These are phyloP conservation scores for Rubus idaeus DNA, from an alignment of 306 rosid species.

Conservation along the genomic window DNA sequence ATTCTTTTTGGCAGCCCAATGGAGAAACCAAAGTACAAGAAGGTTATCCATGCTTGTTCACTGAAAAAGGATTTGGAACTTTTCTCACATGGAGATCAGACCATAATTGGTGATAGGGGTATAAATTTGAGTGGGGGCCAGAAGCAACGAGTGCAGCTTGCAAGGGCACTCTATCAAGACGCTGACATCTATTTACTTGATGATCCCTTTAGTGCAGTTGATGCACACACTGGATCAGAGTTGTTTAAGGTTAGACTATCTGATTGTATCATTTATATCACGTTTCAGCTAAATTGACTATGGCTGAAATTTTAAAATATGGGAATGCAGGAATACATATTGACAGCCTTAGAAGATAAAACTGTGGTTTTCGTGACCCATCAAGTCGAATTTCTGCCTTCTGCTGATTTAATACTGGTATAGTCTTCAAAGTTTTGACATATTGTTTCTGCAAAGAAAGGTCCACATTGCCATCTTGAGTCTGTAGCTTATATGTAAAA, in stretches of 20 bases:
- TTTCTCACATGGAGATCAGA: conserved; percentile 88
- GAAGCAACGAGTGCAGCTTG: conserved; percentile 96
- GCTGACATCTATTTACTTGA: conserved; percentile 92
- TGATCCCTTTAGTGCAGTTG: conserved; percentile 99
- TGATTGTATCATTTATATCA: conserved; percentile 12
- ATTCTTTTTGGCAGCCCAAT: conserved; percentile 80
- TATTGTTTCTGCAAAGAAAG: conserved; percentile 21
- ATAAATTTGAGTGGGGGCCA: conserved; percentile 96
- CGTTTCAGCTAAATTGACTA: conserved; percentile 29
- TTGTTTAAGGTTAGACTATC: conserved; percentile 65
- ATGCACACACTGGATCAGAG: conserved; percentile 89
- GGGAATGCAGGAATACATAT: conserved; percentile 86
- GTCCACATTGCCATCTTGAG: conserved; percentile 15
- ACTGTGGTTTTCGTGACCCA: conserved; percentile 94
- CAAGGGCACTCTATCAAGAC: conserved; percentile 90
- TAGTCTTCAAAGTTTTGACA: conserved; percentile 19
- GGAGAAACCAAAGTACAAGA: conserved; percentile 96
- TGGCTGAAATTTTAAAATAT: conserved; percentile 35
- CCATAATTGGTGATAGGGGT: conserved; percentile 95
- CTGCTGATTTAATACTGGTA: conserved; percentile 96
- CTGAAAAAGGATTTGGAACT: conserved; percentile 87
- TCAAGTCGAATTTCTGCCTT: conserved; percentile 98
- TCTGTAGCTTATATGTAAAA: neutral
- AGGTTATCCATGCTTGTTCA: conserved; percentile 82
- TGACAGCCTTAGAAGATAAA: conserved; percentile 81